These are phyloP conservation scores for Phoenix roebelenii DNA, from an alignment of 176 grass and related monocot species.

Conservation along the genomic window DNA sequence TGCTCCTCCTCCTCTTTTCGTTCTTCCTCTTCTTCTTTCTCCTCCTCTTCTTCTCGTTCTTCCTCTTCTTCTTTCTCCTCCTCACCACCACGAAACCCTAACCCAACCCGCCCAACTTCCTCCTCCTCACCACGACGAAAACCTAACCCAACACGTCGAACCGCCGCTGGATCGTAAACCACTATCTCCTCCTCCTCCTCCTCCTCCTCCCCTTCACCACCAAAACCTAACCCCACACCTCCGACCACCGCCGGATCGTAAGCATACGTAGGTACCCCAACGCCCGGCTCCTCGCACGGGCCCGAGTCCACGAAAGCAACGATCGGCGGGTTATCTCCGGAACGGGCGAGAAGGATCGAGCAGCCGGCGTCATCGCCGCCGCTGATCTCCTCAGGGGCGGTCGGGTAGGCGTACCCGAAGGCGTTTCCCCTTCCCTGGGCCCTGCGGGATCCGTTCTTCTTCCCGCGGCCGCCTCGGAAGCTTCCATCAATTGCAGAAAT, in stretches of 20 bases:
- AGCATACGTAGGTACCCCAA: conserved; percentile 26
- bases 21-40: neutral
- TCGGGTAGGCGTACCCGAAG: neutral
- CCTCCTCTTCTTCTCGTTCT: neutral
- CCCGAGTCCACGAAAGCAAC: conserved; percentile 14
- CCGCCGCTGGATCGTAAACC: neutral
- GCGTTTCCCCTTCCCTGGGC: neutral
- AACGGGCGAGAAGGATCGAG: neutral
- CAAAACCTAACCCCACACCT: conserved; percentile 49
- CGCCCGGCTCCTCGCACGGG: conserved; percentile 14
- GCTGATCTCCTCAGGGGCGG: too few relatives aligned
- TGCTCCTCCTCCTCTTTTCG: conserved; percentile 9
- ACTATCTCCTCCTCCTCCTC: conserved; percentile 1
- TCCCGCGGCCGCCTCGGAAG: neutral
- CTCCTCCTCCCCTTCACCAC: conserved; percentile 15
- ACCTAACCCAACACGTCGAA: conserved; percentile 1
- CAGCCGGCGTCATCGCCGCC: neutral
- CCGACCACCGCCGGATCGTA: conserved; percentile 18
- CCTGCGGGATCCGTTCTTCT: neutral
- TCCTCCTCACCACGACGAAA: neutral
- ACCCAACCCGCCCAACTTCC: conserved; percentile 3
- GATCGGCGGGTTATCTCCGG: neutral
- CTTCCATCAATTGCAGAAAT: neutral
- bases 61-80: neutral
- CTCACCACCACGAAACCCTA: neutral